Evolutionary conservation across 202 grass and related monocot species (phyloP).

Genomic region (Zoysia matrella): DNA sequence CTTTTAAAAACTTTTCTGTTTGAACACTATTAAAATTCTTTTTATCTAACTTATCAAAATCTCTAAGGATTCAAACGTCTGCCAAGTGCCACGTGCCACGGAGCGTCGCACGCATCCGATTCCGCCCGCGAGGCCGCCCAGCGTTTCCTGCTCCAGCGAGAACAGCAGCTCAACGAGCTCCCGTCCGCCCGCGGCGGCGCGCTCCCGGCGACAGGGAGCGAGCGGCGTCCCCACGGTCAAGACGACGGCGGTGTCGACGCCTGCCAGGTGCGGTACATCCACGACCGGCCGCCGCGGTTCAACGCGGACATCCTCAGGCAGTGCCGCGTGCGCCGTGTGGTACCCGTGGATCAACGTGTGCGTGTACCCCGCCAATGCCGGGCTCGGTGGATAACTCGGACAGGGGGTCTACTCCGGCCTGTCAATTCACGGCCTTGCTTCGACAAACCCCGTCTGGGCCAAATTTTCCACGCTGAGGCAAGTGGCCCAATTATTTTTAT

Average conservation of each 20-base stretch:
- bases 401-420: not conserved
- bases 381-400: slow-evolving; percentile 59
- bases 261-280: slow-evolving; percentile 70
- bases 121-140: not conserved
- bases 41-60: too few species aligned
- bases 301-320: slow-evolving; percentile 65
- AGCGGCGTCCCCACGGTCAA: not conserved
- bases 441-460: too few species aligned
- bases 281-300: slow-evolving; percentile 77
- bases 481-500: too few species aligned
- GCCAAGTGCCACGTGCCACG: slow-evolving; percentile 21
- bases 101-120: not conserved
- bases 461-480: too few species aligned
- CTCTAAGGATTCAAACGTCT: too few species aligned
- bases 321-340: slow-evolving; percentile 43
- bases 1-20: too few species aligned
- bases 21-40: too few species aligned
- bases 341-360: slow-evolving; percentile 84
- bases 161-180: slow-evolving; percentile 34
- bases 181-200: not conserved
- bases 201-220: slow-evolving; percentile 31
- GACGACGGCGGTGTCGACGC: not conserved
- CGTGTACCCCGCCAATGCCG: slow-evolving; percentile 63
- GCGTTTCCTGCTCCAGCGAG: slow-evolving; percentile 13
- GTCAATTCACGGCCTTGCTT: too few species aligned